Base-by-base conservation (phyloP, 139 green algal species). In the Deuterostichococcus epilithicus region DNA sequence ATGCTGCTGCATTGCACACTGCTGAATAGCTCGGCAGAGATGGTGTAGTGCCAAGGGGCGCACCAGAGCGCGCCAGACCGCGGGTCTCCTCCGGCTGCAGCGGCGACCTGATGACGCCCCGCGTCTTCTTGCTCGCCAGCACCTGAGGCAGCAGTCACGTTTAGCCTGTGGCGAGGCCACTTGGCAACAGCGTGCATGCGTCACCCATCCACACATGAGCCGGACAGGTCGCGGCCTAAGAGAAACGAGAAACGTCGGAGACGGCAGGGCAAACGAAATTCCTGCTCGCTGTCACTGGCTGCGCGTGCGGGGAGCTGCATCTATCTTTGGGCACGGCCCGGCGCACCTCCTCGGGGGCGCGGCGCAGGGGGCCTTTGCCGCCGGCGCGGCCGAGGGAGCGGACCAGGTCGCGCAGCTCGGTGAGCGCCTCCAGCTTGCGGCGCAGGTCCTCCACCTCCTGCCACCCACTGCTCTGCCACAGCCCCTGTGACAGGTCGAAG, bases 371-470 rank as follows among this genome's bases (percentile, higher is more conserved):
- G 1, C 92, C 90, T 66, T 89, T 90, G 73, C 93, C 93, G 23
- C 91, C 88, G 23, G 85, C 87, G 20, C 93, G 79, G 3, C 92
- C 93, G 66, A 97, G 84, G 20, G 78, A 74, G 4, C 87, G 77
- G 28, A 97, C 90, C 38, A 98, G 84, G n/a, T 97, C 90, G 2
- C 92, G 76, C 73, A 98, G 83, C 88, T 97, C 92, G 34, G 80
- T 80, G 33, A 95, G 86, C 35, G 87, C 80, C 79, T 97, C 91
- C 78, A 98, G 84, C 72, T 92, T 91, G 81, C 74, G 84, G 18
- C 89, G 45, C 70, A 97, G 83, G 1, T 83, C 74, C 38, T 90
- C 84, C 45, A 97, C 82, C 80, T 96, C 91, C 36, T 78, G 45
- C 93, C 93, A 97, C 22, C 93, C 93, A 0, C 73, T 86, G 35